Evolutionary conservation across 1,139 yeast genomes (phyloP).

Genomic region (Chernovozyma aurita): DNA sequence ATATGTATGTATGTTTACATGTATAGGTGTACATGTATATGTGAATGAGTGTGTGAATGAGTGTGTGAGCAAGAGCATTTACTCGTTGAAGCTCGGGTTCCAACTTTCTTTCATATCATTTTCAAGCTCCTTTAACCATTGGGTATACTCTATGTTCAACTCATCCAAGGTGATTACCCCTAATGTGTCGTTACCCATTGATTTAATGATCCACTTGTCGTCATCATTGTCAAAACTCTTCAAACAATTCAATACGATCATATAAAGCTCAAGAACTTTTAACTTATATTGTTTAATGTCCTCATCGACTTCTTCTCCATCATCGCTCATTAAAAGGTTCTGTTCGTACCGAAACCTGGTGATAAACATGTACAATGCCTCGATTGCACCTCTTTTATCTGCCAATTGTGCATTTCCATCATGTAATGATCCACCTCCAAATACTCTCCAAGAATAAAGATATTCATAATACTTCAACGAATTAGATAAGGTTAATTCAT

Average conservation of each 20-base stretch:
- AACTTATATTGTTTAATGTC: conserved; percentile 32
- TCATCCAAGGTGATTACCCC: conserved; percentile 28
- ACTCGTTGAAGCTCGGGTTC: too few relatives aligned
- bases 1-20: too few relatives aligned
- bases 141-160: conserved; percentile 27
- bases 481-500: conserved; percentile 26
- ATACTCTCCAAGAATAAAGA: conserved; percentile 51
- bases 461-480: conserved; percentile 49
- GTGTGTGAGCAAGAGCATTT: too few relatives aligned
- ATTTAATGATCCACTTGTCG: conserved; percentile 53
- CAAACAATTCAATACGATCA: conserved; percentile 46
- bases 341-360: conserved; percentile 29
- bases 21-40: too few relatives aligned
- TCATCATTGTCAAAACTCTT: conserved; percentile 41
- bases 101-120: conserved; percentile 15
- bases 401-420: conserved; percentile 13
- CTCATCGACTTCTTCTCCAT: conserved; percentile 11
- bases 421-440: conserved; percentile 16
- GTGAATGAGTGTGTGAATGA: too few relatives aligned
- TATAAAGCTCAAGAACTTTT: conserved; percentile 39
- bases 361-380: conserved; percentile 53
- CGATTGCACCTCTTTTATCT: conserved; percentile 54
- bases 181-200: conserved; percentile 14
- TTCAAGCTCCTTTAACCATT: conserved; percentile 33
- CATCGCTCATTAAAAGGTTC: conserved; percentile 11